A percentile compares a stretch with the other conserved stretches of the same genome.
phyloP scores from a whole-genome alignment of 2,329 filamentous ascomycete genomes.

The Cladosporium halotolerans region DNA sequence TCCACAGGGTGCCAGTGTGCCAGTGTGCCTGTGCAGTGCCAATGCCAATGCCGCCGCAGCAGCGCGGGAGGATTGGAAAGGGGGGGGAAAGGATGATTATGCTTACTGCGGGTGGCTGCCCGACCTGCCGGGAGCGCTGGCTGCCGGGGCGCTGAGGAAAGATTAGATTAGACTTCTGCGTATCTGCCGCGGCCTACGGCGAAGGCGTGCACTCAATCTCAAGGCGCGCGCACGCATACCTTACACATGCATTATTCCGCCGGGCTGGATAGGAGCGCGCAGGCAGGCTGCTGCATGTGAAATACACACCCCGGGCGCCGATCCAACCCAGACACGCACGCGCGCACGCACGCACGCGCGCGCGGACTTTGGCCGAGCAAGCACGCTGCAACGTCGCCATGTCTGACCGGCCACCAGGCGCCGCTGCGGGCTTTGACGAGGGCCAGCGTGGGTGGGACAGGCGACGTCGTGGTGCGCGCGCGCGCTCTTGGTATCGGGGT shows the following conservation, averaged over 20 bases:
- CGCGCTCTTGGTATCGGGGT: slow-evolving; percentile 1
- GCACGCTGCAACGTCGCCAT: background rate
- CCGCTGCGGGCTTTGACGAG: slow-evolving; percentile 1
- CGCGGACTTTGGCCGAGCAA: background rate
- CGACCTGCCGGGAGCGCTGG: background rate
- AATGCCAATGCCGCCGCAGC: background rate
- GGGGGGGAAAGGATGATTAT: slow-evolving; percentile 10
- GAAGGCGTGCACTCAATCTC: no score
- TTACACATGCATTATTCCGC: no score
- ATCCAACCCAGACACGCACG: slow-evolving; percentile 5
- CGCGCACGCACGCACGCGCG: background rate
- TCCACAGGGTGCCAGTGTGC: background rate
- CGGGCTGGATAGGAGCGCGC: no score
- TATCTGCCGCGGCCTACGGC: no score
- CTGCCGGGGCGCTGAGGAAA: no score
- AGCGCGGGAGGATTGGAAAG: background rate
- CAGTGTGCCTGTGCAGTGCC: background rate
- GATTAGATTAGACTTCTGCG: no score
- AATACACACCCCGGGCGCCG: background rate
- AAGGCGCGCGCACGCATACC: no score
- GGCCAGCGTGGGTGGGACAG: background rate
- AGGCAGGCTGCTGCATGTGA: background rate
- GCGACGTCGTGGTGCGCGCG: background rate
- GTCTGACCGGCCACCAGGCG: background rate
- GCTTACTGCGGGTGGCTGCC: slow-evolving; percentile 7